A percentile compares a stretch with the other conserved stretches of the same genome.
Conservation (phyloP, 2,329 filamentous ascomycete species). For the Cephalotrichum gorgonifer region DNA sequence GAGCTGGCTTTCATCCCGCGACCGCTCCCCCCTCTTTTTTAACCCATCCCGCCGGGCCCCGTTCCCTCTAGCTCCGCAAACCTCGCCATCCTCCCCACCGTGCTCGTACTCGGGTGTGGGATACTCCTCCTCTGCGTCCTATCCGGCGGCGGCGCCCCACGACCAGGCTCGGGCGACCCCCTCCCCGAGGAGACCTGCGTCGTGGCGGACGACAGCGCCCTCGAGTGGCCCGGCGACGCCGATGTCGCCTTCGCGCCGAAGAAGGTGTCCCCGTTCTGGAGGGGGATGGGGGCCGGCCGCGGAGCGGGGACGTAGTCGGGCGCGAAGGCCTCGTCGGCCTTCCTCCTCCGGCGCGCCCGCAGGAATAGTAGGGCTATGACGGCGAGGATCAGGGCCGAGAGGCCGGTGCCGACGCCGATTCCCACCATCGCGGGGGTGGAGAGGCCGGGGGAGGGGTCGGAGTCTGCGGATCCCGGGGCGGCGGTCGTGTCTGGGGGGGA, state of each 20-base stretch:
- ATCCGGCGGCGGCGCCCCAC: not conserved
- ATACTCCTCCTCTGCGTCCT: constrained; percentile 4
- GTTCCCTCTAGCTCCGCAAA: constrained; percentile 3
- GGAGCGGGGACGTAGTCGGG: constrained; percentile 1
- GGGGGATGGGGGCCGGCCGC: not conserved
- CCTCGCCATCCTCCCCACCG: constrained; percentile 1
- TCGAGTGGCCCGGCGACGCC: not conserved
- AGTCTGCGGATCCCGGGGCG: not conserved
- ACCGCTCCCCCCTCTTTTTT: too few relatives aligned
- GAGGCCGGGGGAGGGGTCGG: not conserved
- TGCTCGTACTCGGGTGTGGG: constrained; percentile 2
- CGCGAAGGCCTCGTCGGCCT: not conserved
- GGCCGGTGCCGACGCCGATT: constrained; percentile 4
- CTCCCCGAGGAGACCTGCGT: constrained; percentile 1
- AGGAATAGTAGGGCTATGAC: constrained; percentile 1
- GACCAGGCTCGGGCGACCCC: not conserved
- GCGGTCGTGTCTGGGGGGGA: not conserved
- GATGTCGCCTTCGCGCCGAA: not conserved
- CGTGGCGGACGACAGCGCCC: constrained; percentile 2
- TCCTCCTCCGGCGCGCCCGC: not conserved
- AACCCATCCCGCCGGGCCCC: not conserved
- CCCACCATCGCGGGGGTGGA: constrained; percentile 5
- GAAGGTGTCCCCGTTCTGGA: not conserved
- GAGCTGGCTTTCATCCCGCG: too few relatives aligned
- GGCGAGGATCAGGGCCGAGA: not conserved